Conservation (phyloP, 305 asterid genomes). For the Rubia peregrina region DNA sequence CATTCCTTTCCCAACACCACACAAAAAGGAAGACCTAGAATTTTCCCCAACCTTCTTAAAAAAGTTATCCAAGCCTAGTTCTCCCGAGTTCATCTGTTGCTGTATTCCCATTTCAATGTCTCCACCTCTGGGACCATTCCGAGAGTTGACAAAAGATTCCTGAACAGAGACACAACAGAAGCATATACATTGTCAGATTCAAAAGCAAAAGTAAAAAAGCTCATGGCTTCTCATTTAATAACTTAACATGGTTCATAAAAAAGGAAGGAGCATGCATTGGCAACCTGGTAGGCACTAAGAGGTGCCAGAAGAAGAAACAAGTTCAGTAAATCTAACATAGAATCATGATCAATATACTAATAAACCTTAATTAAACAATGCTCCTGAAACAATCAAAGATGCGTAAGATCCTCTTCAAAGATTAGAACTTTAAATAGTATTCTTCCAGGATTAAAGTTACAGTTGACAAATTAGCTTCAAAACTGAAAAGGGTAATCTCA, state of each 20-base stretch:
- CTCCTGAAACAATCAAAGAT: not conserved
- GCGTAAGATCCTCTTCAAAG: not conserved
- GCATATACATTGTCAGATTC: not conserved
- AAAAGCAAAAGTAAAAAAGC: not conserved
- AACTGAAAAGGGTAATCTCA: too few species aligned
- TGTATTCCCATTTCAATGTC: constrained; percentile 78
- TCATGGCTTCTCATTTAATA: not conserved
- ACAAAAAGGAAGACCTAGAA: constrained; percentile 6
- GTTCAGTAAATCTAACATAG: not conserved
- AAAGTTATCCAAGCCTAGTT: constrained; percentile 68
- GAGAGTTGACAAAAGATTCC: constrained; percentile 56
- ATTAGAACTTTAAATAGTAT: not conserved
- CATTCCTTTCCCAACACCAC: not conserved
- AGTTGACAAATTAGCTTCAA: not conserved
- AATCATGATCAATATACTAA: not conserved
- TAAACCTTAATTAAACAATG: not conserved
- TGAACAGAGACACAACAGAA: constrained; percentile 22
- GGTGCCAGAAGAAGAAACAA: not conserved
- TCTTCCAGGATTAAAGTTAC: not conserved
- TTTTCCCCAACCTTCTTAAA: constrained; percentile 59
- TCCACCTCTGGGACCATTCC: constrained; percentile 49
- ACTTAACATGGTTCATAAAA: not conserved
- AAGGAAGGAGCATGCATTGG: not conserved
- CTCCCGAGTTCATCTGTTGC: constrained; percentile 49
- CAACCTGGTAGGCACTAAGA: not conserved